Evolutionary conservation across 1,284 basidiomycete genomes (phyloP).

Genomic region (Entoloma clypeatum): DNA sequence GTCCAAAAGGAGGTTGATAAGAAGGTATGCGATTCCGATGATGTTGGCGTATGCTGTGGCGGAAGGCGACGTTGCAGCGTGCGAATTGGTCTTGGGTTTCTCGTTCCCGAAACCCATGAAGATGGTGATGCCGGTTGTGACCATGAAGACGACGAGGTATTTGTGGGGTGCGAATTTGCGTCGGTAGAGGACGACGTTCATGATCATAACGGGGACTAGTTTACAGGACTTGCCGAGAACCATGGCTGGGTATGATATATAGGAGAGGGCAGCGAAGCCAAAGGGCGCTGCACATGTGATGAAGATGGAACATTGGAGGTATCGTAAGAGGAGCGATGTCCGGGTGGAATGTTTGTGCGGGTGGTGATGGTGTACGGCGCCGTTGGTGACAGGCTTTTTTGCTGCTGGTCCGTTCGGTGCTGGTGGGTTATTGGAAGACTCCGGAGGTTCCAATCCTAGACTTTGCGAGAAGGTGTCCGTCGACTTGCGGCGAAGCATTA

Average conservation of each 20-base stretch:
- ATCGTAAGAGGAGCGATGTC: conserved; percentile 59
- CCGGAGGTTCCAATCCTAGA: conserved; percentile 50
- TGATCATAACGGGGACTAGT: conserved; percentile 92
- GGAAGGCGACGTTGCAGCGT: conserved; percentile 26
- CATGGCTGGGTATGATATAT: conserved; percentile 98
- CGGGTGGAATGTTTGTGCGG: conserved; percentile 33
- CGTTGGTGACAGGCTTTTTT: conserved; percentile 26
- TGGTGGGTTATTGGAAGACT: conserved; percentile 16
- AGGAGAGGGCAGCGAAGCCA: conserved; percentile 89
- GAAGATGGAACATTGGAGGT: conserved; percentile 83
- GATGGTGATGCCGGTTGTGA: conserved; percentile 89
- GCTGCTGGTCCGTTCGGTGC: conserved; percentile 25
- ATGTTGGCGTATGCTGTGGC: conserved; percentile 48
- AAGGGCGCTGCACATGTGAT: conserved; percentile 93
- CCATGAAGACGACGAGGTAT: conserved; percentile 89
- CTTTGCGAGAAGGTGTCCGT: conserved; percentile 48
- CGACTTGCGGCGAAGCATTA: conserved; percentile 61
- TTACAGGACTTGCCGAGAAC: conserved; percentile 99
- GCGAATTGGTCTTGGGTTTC: conserved; percentile 42
- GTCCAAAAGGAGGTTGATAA: conserved; percentile 88
- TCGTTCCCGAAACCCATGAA: conserved; percentile 89
- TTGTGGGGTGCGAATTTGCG: conserved; percentile 90
- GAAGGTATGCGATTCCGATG: conserved; percentile 69
- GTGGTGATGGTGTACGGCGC: conserved; percentile 24
- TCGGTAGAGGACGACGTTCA: conserved; percentile 90